These are phyloP conservation scores for Chlorella sp. DNA, from an alignment of 139 green algal species.

Conservation along the genomic window DNA sequence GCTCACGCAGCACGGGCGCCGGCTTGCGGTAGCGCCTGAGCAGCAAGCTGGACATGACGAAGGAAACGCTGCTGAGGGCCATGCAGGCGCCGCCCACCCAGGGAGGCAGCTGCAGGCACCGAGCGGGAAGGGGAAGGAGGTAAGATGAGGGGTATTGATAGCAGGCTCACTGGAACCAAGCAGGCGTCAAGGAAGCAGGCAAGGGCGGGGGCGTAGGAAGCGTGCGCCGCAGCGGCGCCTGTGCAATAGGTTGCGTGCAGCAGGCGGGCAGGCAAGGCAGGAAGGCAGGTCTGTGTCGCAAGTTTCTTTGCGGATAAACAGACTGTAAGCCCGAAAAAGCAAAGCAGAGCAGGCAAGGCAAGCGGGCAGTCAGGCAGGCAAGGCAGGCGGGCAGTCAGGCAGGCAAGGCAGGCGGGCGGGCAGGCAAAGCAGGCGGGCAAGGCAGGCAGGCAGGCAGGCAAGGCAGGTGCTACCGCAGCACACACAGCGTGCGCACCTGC, in stretches of 20 bases:
- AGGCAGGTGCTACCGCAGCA: too few relatives aligned
- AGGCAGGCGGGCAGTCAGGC: not conserved
- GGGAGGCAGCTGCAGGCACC: constrained; percentile 78
- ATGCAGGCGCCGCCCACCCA: constrained; percentile 93
- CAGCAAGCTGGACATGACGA: constrained; percentile 86
- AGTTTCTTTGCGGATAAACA: not conserved
- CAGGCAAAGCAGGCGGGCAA: too few relatives aligned
- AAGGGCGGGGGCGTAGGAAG: too few relatives aligned
- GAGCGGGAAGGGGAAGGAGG: not conserved
- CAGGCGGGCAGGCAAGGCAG: not conserved
- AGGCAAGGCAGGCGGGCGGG: too few relatives aligned
- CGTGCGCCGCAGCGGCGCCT: too few relatives aligned
- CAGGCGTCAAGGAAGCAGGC: not conserved
- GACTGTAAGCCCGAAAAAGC: too few relatives aligned
- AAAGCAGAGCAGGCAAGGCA: too few relatives aligned
- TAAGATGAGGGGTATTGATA: not conserved
- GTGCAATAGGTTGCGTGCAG: not conserved
- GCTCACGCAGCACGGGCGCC: constrained; percentile 8
- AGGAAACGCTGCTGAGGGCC: constrained; percentile 87
- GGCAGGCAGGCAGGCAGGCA: too few relatives aligned
- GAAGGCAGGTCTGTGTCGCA: too few relatives aligned
- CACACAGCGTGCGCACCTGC: not conserved
- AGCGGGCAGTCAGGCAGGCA: too few relatives aligned
- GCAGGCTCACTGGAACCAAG: not conserved
- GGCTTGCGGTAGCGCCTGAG: constrained; percentile 79